A percentile compares a stretch with the other conserved stretches of the same genome.
These are phyloP conservation scores for Hirsutella rhossiliensis DNA, from an alignment of 2,329 filamentous ascomycete species.

Conservation along the genomic window DNA sequence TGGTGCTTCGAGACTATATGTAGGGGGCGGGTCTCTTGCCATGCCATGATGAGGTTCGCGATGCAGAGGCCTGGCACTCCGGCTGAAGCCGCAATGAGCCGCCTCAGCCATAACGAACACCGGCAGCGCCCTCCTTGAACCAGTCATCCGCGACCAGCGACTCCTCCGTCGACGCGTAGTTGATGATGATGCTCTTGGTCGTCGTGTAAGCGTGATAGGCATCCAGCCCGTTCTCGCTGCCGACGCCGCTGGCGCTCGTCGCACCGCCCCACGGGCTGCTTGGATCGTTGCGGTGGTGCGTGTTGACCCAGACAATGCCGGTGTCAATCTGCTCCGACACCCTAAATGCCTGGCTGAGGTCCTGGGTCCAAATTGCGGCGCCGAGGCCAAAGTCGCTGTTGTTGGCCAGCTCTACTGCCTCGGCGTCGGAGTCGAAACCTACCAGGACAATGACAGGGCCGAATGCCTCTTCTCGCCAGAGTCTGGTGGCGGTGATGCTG, in stretches of 20 bases:
- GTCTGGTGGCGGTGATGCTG: conserved; percentile 54
- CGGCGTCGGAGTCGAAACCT: conserved; percentile 62
- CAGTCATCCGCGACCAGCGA: conserved; percentile 46
- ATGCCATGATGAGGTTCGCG: no score
- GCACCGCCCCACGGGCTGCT: conserved; percentile 59
- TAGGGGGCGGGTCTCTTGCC: no score
- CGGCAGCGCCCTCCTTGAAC: conserved; percentile 47
- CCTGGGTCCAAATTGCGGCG: conserved; percentile 63
- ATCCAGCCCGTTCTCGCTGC: conserved; percentile 61
- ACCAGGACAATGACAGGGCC: conserved; percentile 66
- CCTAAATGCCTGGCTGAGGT: conserved; percentile 64
- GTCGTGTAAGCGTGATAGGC: conserved; percentile 47
- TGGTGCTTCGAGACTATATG: no score
- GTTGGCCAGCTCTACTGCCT: conserved; percentile 61
- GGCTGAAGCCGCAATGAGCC: no score
- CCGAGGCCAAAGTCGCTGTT: conserved; percentile 65
- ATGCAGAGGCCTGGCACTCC: no score
- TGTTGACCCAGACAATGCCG: conserved; percentile 47
- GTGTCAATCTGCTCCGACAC: conserved; percentile 60
- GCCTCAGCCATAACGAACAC: conserved; percentile 29
- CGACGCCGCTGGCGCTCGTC: conserved; percentile 50
- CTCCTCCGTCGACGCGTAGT: conserved; percentile 48
- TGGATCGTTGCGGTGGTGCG: conserved; percentile 60
- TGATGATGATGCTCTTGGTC: conserved; percentile 57
- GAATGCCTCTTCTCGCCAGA: conserved; percentile 74